Evolutionary conservation across 2,329 filamentous ascomycete genomes (phyloP), one percentile per base, ranked within the genome.

Genomic region (Pseudopyricularia javanii): DNA sequence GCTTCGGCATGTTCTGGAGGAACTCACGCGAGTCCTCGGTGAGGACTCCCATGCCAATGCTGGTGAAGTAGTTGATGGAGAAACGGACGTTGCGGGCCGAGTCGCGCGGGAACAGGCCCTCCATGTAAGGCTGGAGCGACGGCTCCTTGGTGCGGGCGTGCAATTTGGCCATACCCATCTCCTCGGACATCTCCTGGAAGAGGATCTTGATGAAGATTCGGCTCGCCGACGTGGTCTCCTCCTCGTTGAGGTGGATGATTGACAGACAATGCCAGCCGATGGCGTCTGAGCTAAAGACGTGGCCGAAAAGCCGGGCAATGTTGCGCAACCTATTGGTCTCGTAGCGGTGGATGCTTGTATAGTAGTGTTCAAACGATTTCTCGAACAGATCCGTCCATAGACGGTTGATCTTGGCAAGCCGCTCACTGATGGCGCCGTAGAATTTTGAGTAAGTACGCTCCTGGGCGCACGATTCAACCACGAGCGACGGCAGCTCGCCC

Each of bases 61-160:
- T 93, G 9, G 93, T 98, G 68, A 98, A 97, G 76, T 96, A 98
- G 70, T 98, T 98, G 82, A 98, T 95, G 50, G 91, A 88, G 74
- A 98, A 98, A 52, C 91, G 83, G 37, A 91, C 90, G 68, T 96
- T 93, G 64, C 88, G 84, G 24, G 90, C 82, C 62, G 90, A 88
- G 66, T 97, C 91, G 56, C 75, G 85, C 0, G 93, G 93, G 75
- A 98, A 97, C 45, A 98, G 73, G 30, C 91, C 91, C 37, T 85
- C 81, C 55, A 96, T 81, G 64, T 80, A 86, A 50, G 89, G 82
- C 56, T 85, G 83, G 37, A 97, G 74, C 50, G 82, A 78, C 45
- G 93, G 86, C 59, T 95, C 90, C 58, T 77, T 81, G 69, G 96
- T 77, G 17, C 87, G 81, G 47, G 83, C 79, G 59, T 86, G 83